Conservation (phyloP, 2,329 filamentous ascomycete species). For the Fusarium chaquense region DNA sequence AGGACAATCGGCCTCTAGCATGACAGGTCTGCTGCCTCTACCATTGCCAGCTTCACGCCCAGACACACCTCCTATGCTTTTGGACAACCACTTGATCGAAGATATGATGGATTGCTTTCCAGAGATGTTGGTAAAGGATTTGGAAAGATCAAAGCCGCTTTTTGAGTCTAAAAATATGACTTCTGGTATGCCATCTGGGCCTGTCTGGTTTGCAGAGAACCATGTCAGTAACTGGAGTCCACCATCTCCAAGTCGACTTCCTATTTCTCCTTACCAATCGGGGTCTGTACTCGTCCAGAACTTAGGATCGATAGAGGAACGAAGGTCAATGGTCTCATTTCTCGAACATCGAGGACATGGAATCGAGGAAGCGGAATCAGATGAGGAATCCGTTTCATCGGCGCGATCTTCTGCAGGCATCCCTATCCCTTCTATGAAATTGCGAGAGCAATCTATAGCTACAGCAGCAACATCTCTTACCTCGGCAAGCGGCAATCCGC, state of each 20-base stretch:
- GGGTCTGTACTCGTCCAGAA: constrained; percentile 49
- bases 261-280: constrained; percentile 48
- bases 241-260: constrained; percentile 36
- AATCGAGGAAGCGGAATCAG: constrained; percentile 48
- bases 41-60: constrained; percentile 50
- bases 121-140: constrained; percentile 67
- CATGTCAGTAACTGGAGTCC: constrained; percentile 26
- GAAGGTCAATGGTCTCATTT: constrained; percentile 53
- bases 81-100: constrained; percentile 48
- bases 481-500: constrained; percentile 47
- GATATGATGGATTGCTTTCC: constrained; percentile 60
- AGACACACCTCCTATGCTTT: constrained; percentile 38
- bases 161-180: constrained; percentile 66
- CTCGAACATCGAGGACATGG: constrained; percentile 42
- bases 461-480: constrained; percentile 55
- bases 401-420: constrained; percentile 51
- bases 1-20: constrained; percentile 55
- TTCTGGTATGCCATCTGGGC: constrained; percentile 59
- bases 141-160: constrained; percentile 61
- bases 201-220: constrained; percentile 51
- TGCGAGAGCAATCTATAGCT: constrained; percentile 53
- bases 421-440: constrained; percentile 51
- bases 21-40: constrained; percentile 56
- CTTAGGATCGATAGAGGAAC: constrained; percentile 54
- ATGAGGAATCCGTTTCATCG: constrained; percentile 50